These are phyloP conservation scores for Ganoderma lingzhi DNA, from an alignment of 1,284 basidiomycete genomes.

Conservation along the genomic window DNA sequence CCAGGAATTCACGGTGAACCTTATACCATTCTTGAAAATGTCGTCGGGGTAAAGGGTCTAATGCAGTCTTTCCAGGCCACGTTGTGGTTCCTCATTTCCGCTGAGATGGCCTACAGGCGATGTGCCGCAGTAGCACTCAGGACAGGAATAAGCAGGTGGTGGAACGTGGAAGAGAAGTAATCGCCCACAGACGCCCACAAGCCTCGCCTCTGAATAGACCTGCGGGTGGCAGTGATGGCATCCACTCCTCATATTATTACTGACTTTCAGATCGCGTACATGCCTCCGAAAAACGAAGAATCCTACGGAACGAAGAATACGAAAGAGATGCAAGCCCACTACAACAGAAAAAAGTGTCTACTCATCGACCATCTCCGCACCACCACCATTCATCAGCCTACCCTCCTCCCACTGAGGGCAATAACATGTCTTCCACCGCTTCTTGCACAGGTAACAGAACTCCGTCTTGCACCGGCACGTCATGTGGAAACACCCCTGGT, in stretches of 20 bases:
- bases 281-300: background rate
- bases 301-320: background rate
- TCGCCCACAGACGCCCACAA: background rate
- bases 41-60: constrained; percentile 2
- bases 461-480: constrained; percentile 45
- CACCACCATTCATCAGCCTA: background rate
- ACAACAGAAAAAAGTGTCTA: background rate
- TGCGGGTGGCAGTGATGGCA: background rate
- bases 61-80: background rate
- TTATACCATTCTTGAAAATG: background rate
- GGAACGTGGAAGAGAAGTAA: constrained; percentile 2
- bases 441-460: constrained; percentile 57
- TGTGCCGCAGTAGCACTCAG: background rate
- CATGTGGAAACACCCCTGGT: constrained; percentile 49
- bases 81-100: constrained; percentile 8
- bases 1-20: background rate
- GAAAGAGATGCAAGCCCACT: background rate
- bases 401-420: constrained; percentile 65
- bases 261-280: background rate
- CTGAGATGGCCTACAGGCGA: background rate
- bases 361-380: background rate
- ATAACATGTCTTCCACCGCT: constrained; percentile 56
- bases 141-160: background rate
- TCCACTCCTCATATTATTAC: background rate
- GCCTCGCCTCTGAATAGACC: background rate